Percentiles rank a stretch among this genome's conserved stretches.
phyloP scores from a whole-genome alignment of 345 rosid genomes.

The Syzygium oleosum region DNA sequence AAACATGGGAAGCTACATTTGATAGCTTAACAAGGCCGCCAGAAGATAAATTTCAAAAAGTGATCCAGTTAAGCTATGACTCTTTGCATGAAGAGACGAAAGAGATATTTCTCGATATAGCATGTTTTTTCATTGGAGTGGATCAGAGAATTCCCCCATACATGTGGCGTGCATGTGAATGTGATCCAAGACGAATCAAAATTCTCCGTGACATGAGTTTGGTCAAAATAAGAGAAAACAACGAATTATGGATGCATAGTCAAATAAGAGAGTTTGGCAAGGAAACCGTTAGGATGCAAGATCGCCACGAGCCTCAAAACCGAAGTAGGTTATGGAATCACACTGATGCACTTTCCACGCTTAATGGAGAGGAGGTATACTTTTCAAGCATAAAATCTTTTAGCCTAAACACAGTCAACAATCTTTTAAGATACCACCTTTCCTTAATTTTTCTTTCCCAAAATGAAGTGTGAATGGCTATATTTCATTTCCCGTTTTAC shows the following conservation, averaged over 20 bases:
- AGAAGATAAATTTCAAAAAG: background rate
- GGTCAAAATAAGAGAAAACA: background rate
- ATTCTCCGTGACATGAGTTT: background rate
- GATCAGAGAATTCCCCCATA: background rate
- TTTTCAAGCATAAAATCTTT: no score
- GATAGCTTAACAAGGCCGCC: no score
- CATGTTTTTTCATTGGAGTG: background rate
- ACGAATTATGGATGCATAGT: background rate
- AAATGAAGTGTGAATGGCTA: background rate
- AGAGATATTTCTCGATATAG: background rate
- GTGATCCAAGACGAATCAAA: background rate
- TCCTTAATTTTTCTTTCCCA: background rate
- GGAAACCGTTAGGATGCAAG: background rate
- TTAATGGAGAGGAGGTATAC: background rate
- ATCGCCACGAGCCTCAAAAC: background rate
- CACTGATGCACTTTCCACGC: background rate
- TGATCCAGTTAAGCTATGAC: background rate
- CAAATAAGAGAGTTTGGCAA: background rate
- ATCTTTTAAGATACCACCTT: background rate
- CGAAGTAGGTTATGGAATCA: slow-evolving; percentile 4
- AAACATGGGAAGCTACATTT: no score
- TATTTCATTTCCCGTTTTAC: background rate
- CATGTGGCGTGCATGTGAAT: background rate
- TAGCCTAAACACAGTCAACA: background rate
- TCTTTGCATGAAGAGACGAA: background rate